Evolutionary conservation across 768 basidiomycete species (phyloP), one percentile per base, ranked within the genome.

Genomic region (Gloeophyllum trabeum): DNA sequence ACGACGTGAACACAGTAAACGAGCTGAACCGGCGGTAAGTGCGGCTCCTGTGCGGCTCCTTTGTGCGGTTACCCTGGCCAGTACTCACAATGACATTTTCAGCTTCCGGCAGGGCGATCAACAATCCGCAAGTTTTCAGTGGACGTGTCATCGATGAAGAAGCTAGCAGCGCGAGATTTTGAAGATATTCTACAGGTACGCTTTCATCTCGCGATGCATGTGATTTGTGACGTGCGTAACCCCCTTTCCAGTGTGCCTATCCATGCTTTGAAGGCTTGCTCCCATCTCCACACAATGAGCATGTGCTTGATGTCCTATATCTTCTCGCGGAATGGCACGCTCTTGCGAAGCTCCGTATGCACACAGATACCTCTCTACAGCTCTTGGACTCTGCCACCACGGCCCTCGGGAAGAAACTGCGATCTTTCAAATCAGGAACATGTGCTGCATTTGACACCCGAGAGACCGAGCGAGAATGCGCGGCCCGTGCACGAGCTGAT

Each of bases 301-400:
- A 47, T 1, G 43, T 69, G 3, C 46, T 56, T 16, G 54, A 62
- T 21, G 45, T 69, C 0, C 48, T 70, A 1, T 70, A 60, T 45
- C 35, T 43, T 6, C 42, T 61, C 2, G 57, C 54, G 0, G 48
- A 53, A 10, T 67, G 65, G 67, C 69, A 69, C 48, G 57, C 54
- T 0, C 51, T 61, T 6, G 64, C 63, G 1, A 71, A 71, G 44
- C 53, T 69, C 1, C 56, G 59, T 5, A 38, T 67, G 41, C 69
- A 70, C 41, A 64, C 62, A 0, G 56, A 63, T 6, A 19, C 44
- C 1, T 61, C 65, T 3, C 44, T 70, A 0, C 16, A 26, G 0
- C n/a, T 51, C 18, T 47, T 66, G 3, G 48, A 57, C 6, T 5
- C 6, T 2, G 39, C 44, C 0, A 66, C 62, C 13, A 40, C 10